Evolutionary conservation across 1,139 yeast species (phyloP).

Genomic region (Blastobotrys buckinghamii): DNA sequence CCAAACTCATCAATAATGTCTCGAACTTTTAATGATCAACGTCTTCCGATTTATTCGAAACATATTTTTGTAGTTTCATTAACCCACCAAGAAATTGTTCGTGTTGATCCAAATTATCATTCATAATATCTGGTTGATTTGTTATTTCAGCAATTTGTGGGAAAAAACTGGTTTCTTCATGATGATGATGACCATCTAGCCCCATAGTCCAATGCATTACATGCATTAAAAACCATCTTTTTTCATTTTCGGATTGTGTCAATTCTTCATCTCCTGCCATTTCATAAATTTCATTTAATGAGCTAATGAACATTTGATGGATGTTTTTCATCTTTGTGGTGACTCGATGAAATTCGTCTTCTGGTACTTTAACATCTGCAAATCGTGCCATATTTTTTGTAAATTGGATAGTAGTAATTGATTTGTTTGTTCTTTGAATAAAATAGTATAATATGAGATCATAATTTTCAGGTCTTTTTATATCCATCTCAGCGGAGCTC

Average conservation of each 20-base stretch:
- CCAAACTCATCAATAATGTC: constrained; percentile 5
- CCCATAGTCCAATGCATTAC: constrained; percentile 2
- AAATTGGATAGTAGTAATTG: background rate
- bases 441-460: too few relatives aligned
- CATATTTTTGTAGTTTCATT: background rate
- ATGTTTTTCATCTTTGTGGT: constrained; percentile 2
- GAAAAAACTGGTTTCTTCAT: constrained; percentile 8
- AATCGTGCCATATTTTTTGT: background rate
- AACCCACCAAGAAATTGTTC: background rate
- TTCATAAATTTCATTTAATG: constrained; percentile 5
- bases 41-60: background rate
- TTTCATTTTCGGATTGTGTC: background rate
- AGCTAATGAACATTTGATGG: constrained; percentile 8
- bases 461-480: too few relatives aligned
- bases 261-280: constrained; percentile 1
- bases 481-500: too few relatives aligned
- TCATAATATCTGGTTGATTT: constrained; percentile 4
- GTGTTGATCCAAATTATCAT: constrained; percentile 2
- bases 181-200: constrained; percentile 3
- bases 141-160: constrained; percentile 6
- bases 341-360: background rate
- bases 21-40: background rate
- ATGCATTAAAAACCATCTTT: background rate
- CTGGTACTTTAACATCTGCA: background rate
- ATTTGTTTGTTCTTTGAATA: background rate